These are phyloP conservation scores for Cyclotella kingstonii DNA, from an alignment of 108 stramenopile species.

Conservation along the genomic window DNA sequence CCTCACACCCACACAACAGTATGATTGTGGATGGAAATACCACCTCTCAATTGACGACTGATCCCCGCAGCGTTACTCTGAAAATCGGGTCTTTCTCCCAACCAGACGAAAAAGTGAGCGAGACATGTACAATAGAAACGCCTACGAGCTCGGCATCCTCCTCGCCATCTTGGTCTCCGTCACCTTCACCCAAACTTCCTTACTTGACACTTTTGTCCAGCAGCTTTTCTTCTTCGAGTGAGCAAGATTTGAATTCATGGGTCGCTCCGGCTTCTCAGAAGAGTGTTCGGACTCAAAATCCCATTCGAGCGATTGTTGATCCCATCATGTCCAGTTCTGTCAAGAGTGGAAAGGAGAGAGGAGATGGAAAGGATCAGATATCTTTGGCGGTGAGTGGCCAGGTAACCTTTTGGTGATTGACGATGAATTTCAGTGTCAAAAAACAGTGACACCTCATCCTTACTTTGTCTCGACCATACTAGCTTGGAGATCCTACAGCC, in stretches of 20 bases:
- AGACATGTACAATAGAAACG: background rate
- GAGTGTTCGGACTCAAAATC: constrained; percentile 75
- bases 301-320: constrained; percentile 85
- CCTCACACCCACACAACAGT: too few relatives aligned
- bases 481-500: constrained; percentile 82
- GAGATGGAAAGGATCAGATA: constrained; percentile 74
- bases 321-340: constrained; percentile 60
- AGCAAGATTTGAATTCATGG: constrained; percentile 18
- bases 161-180: background rate
- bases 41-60: too few relatives aligned
- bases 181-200: background rate
- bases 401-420: too few relatives aligned
- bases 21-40: too few relatives aligned
- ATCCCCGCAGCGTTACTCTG: too few relatives aligned
- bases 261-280: constrained; percentile 56
- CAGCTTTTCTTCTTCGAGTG: background rate
- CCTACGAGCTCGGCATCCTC: constrained; percentile 7
- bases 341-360: constrained; percentile 45
- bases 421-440: too few relatives aligned
- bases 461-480: too few relatives aligned
- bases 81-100: background rate
- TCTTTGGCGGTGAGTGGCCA: constrained; percentile 75
- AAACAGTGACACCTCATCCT: too few relatives aligned
- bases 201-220: background rate
- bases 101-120: background rate